Evolutionary conservation across 352 stramenopile species (phyloP), one percentile per base, ranked within the genome.

Genomic region (Peronospora belbahrii): DNA sequence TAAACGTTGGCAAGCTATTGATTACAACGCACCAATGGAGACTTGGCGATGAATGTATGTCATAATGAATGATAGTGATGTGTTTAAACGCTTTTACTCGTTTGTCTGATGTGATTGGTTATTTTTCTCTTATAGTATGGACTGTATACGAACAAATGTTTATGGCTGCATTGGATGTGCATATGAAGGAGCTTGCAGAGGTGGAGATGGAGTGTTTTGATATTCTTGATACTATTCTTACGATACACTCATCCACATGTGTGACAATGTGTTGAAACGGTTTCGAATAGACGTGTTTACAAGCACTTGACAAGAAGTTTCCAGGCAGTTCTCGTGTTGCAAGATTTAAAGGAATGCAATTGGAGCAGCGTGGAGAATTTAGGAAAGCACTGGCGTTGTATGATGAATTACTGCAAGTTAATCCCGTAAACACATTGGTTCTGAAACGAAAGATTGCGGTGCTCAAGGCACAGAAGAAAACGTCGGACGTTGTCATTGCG

Each of bases 101-200:
- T n/a, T n/a, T n/a, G n/a, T n/a, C n/a, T n/a, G n/a, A n/a, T n/a
- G n/a, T n/a, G n/a, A n/a, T n/a, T n/a, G n/a, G n/a, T n/a, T n/a
- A n/a, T n/a, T 32, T 38, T 56, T 19, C 10, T 41, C 5, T 9
- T 35, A 2, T 38, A 78, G 70, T 79, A 13, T 88, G 74, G 71
- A 62, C 49, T n/a, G 44, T 85, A 31, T 76, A 83, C 42, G 76
- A 88, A 49, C 76, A 85, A 23, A 72, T 73, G 23, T 72, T 85
- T 10, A 20, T 85, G 14, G 76, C 76, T 11, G 71, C 76, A 22
- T 42, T 88, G 36, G 76, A 88, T 48, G 31, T 82, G 27, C 58
- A 83, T 73, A 25, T 19, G 44, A 24, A 6, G 1, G 46, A 23
- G 7, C 2, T 10, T 10, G 22, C 35, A 30, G 28, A 15, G 17